A percentile compares a stretch with the other conserved stretches of the same genome.
Evolutionary conservation across 2,329 filamentous ascomycete genomes (phyloP).

Genomic region (Mollisiaceae sp.): DNA sequence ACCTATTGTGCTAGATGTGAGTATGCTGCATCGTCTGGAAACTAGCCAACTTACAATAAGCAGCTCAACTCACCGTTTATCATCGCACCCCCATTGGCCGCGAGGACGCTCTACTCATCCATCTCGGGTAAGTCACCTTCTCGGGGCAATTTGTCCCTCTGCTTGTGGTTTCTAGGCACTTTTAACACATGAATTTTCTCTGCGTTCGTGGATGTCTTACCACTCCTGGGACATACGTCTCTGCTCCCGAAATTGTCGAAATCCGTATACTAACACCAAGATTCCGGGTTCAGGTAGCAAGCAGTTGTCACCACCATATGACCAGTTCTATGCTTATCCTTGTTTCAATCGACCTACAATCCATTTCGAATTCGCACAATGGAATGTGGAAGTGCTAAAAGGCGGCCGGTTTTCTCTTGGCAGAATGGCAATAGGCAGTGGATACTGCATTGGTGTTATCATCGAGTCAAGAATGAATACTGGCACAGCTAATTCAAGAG

Average conservation of each 20-base stretch:
- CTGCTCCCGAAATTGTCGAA: background rate
- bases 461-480: conserved; percentile 32
- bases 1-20: conserved; percentile 32
- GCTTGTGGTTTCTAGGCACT: background rate
- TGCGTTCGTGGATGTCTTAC: background rate
- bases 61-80: conserved; percentile 37
- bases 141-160: background rate
- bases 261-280: background rate
- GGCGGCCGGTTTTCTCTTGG: conserved; percentile 33
- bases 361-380: conserved; percentile 31
- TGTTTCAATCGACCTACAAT: conserved; percentile 33
- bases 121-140: conserved; percentile 11
- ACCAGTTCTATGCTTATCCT: conserved; percentile 34
- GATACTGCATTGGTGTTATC: conserved; percentile 33
- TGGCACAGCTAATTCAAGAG: conserved; percentile 7
- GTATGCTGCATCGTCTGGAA: conserved; percentile 8
- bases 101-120: conserved; percentile 31
- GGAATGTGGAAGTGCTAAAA: conserved; percentile 28
- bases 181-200: background rate
- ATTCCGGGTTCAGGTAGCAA: conserved; percentile 22
- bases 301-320: conserved; percentile 28
- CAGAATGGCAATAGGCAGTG: conserved; percentile 30
- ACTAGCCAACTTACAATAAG: background rate
- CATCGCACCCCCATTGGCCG: conserved; percentile 30
- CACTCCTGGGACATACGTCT: background rate